A percentile compares a stretch with the other conserved stretches of the same genome.
These are phyloP conservation scores for Pseudodiploospora longispora DNA, from an alignment of 2,329 filamentous ascomycete species.

Conservation along the genomic window DNA sequence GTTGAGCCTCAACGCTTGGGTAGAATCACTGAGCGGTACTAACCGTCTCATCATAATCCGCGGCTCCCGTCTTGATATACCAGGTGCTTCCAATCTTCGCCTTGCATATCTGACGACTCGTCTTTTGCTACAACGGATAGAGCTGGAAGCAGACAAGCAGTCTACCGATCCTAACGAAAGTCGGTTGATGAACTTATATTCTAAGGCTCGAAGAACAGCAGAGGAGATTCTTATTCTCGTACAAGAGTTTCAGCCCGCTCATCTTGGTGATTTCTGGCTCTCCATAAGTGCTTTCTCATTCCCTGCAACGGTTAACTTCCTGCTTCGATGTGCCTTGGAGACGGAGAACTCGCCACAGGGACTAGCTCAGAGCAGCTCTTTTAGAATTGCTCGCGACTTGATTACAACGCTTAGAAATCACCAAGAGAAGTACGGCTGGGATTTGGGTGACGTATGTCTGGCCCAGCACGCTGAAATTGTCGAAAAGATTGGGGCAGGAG, in stretches of 20 bases:
- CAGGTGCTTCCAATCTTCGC: conserved; percentile 43
- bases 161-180: conserved; percentile 13
- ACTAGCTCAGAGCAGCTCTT: conserved; percentile 28
- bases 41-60: conserved; percentile 33
- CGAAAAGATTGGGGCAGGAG: conserved; percentile 31
- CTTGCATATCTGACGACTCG: conserved; percentile 41
- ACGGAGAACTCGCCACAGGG: conserved; percentile 27
- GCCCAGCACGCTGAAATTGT: conserved; percentile 38
- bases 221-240: conserved; percentile 42
- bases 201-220: conserved; percentile 34
- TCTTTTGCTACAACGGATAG: conserved; percentile 38
- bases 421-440: conserved; percentile 34
- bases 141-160: conserved; percentile 33
- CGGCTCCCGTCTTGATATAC: conserved; percentile 30
- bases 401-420: conserved; percentile 31
- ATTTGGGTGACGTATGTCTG: conserved; percentile 42
- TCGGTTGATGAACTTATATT: conserved; percentile 23
- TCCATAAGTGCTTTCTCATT: conserved; percentile 38
- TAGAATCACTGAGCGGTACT: conserved; percentile 30
- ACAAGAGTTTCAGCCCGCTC: conserved; percentile 34
- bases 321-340: conserved; percentile 40
- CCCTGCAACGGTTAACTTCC: conserved; percentile 41
- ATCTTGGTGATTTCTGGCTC: conserved; percentile 43
- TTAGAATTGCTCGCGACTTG: conserved; percentile 35
- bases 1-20: conserved; percentile 33